phyloP scores from a whole-genome alignment of 2,329 filamentous ascomycete genomes.

The Fusarium penzigii region DNA sequence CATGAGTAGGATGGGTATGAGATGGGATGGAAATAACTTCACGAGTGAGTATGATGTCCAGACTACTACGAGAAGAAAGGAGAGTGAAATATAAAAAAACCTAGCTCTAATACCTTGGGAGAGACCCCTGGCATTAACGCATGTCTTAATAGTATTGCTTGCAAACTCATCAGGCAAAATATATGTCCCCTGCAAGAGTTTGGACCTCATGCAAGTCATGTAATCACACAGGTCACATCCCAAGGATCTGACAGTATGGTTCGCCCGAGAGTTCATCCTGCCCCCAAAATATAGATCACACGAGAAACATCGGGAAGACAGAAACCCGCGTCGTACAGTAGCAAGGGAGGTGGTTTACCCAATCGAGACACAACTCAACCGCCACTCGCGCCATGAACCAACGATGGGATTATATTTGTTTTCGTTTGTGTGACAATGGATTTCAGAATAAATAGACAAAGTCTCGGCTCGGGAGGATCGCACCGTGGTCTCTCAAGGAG shows the following conservation, averaged over 20 bases:
- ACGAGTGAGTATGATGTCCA: not conserved
- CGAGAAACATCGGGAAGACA: not conserved
- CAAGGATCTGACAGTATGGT: not conserved
- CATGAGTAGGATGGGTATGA: not conserved
- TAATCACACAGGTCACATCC: not conserved
- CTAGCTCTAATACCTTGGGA: not conserved
- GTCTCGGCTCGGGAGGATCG: not conserved
- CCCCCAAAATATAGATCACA: not conserved
- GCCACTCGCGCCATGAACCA: conserved; percentile 30
- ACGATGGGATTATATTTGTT: conserved; percentile 24
- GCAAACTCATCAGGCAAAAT: not conserved
- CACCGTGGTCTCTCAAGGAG: not conserved
- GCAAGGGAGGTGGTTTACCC: conserved; percentile 12
- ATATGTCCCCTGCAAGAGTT: not conserved
- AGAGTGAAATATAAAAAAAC: not conserved
- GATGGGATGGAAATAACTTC: not conserved
- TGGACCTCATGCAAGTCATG: not conserved
- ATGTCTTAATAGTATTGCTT: not conserved
- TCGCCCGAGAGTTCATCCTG: not conserved
- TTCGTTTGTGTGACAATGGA: conserved; percentile 26
- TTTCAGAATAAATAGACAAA: conserved; percentile 4
- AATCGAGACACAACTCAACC: conserved; percentile 12
- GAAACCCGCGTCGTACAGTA: conserved; percentile 11
- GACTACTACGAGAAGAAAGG: not conserved
- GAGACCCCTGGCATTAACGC: not conserved